These are phyloP conservation scores for Hygrophila difformis DNA, from an alignment of 257 asterid genomes.

Conservation along the genomic window DNA sequence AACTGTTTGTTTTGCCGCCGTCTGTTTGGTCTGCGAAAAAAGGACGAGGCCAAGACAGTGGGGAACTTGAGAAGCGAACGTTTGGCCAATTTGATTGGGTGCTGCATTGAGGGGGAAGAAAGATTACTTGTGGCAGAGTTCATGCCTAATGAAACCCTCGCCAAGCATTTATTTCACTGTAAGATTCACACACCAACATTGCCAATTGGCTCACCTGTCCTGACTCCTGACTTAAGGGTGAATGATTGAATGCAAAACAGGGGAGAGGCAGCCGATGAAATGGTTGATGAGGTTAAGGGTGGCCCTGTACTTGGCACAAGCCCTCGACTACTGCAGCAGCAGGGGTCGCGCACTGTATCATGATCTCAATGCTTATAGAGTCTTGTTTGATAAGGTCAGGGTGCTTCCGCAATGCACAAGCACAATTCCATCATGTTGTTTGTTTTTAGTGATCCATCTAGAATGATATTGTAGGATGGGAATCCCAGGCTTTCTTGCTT, in stretches of 20 bases:
- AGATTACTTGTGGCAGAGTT: conserved; percentile 60
- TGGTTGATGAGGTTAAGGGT: conserved; percentile 64
- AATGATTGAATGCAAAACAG: conserved; percentile 20
- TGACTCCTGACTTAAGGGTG: no score
- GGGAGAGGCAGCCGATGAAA: conserved; percentile 64
- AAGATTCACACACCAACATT: no score
- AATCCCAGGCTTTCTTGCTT: conserved; percentile 60
- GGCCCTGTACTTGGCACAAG: conserved; percentile 50
- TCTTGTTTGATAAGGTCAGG: conserved; percentile 62
- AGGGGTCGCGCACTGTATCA: conserved; percentile 48
- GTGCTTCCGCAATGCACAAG: no score
- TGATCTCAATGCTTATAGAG: conserved; percentile 58
- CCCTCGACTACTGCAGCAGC: conserved; percentile 48
- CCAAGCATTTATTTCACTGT: conserved; percentile 58
- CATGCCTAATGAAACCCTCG: conserved; percentile 54
- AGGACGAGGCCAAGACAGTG: conserved; percentile 57
- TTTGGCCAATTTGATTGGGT: conserved; percentile 45
- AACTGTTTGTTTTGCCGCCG: no score
- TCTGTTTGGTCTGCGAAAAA: neutral
- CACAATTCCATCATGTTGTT: no score
- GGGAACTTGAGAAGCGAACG: conserved; percentile 50
- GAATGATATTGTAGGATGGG: conserved; percentile 35
- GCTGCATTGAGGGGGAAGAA: conserved; percentile 50
- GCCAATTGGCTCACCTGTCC: no score
- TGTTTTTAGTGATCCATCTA: no score